Conservation (phyloP, 169 alveolate genomes). For the Cryptosporidium viatorum region DNA sequence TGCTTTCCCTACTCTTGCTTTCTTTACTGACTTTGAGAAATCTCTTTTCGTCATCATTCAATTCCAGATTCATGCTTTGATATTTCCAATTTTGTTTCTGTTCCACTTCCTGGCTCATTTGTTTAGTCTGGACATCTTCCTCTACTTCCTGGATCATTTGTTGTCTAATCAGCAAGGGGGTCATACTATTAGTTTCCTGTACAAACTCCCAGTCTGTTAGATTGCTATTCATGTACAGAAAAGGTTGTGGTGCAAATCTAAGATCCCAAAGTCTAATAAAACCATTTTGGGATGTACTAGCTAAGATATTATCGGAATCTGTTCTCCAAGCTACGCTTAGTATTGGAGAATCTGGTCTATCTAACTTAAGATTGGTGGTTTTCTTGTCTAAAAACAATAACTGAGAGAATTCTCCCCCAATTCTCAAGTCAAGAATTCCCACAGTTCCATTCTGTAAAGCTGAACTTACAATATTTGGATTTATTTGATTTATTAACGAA, state of each 20-base stretch:
- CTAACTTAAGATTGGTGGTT: constrained; percentile 11
- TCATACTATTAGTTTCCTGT: constrained; percentile 32
- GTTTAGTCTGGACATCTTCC: not conserved
- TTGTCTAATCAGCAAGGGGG: constrained; percentile 1
- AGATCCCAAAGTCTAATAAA: constrained; percentile 88
- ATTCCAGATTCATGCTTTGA: not conserved
- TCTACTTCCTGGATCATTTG: not conserved
- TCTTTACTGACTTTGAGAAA: not conserved
- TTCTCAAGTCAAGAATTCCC: constrained; percentile 40
- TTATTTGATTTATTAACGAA: not conserved
- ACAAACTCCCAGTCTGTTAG: constrained; percentile 59
- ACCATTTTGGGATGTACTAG: constrained; percentile 86
- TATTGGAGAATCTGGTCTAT: constrained; percentile 34
- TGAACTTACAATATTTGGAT: constrained; percentile 14
- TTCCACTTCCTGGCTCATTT: not conserved
- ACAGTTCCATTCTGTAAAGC: constrained; percentile 52
- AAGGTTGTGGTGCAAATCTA: constrained; percentile 81
- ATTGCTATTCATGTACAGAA: constrained; percentile 31
- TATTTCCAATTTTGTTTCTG: not conserved
- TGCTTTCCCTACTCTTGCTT: not conserved
- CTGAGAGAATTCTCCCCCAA: constrained; percentile 56
- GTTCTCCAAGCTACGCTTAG: constrained; percentile 41
- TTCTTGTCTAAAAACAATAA: constrained; percentile 26
- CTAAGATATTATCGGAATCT: constrained; percentile 74
- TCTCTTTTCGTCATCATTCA: constrained; percentile 3